These are phyloP conservation scores for Petasospora fabianii DNA, from an alignment of 1,139 yeast genomes.

Conservation along the genomic window DNA sequence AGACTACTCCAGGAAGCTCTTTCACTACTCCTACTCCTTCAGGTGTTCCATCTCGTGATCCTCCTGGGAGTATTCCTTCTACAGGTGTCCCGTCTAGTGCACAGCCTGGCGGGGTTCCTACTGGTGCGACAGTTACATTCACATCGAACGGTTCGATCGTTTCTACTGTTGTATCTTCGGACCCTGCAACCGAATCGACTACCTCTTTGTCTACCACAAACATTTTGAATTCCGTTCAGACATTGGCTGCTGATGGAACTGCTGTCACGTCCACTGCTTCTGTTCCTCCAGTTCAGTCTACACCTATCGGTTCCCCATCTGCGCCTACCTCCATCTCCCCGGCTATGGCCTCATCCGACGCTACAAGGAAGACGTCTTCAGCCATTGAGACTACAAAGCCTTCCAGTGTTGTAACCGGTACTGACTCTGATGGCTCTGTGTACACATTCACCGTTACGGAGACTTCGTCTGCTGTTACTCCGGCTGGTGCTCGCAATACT, in stretches of 20 bases:
- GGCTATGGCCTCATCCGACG: too few species aligned
- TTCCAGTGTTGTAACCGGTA: constrained; percentile 11
- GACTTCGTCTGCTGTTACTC: constrained; percentile 2
- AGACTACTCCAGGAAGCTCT: too few species aligned
- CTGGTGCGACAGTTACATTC: too few species aligned
- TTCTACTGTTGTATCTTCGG: neutral
- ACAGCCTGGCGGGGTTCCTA: too few species aligned
- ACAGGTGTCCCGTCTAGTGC: neutral
- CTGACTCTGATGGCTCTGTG: constrained; percentile 13
- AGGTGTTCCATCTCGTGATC: neutral
- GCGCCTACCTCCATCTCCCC: too few species aligned
- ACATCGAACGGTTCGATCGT: neutral
- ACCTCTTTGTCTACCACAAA: too few species aligned
- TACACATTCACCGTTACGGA: constrained; percentile 10
- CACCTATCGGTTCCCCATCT: too few species aligned
- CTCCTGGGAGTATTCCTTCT: too few species aligned
- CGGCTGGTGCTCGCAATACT: constrained; percentile 9
- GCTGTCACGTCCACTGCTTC: constrained; percentile 3
- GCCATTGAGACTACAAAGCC: constrained; percentile 1
- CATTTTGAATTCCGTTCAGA: neutral
- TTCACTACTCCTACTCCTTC: neutral
- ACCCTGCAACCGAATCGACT: neutral
- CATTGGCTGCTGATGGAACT: neutral
- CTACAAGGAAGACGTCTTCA: too few species aligned
- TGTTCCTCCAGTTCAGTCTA: too few species aligned